Percentiles rank a stretch among this genome's conserved stretches.
These are phyloP conservation scores for Calocybe gangraenosa DNA, from an alignment of 768 basidiomycete species.

Conservation along the genomic window DNA sequence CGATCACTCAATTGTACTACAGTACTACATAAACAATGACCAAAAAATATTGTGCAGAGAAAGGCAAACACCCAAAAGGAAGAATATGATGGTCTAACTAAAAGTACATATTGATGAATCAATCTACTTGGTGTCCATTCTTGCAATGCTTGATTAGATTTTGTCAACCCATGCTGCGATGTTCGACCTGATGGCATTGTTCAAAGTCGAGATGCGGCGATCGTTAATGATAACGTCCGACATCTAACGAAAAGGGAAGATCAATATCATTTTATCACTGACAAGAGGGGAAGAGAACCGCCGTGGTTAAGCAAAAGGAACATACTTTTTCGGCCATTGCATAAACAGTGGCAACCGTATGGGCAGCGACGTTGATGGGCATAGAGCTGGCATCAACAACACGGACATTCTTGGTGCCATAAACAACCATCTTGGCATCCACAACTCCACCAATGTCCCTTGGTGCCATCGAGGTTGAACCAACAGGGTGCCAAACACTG, in stretches of 20 bases:
- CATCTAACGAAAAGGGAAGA: neutral
- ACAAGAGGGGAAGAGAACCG: neutral
- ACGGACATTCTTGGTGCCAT: slow-evolving; percentile 26
- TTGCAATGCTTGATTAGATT: too few species aligned
- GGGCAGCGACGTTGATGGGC: slow-evolving; percentile 8
- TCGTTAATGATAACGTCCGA: slow-evolving; percentile 8
- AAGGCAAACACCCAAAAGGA: too few species aligned
- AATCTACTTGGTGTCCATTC: too few species aligned
- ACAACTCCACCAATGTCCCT: slow-evolving; percentile 27
- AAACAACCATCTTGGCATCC: slow-evolving; percentile 21
- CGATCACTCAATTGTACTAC: too few species aligned
- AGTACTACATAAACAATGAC: too few species aligned
- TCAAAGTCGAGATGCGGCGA: slow-evolving; percentile 1
- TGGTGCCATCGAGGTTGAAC: slow-evolving; percentile 24
- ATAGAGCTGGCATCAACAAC: slow-evolving; percentile 25
- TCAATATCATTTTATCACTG: neutral
- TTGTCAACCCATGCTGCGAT: too few species aligned
- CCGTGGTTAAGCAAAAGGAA: neutral
- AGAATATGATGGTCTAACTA: too few species aligned
- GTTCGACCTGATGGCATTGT: neutral
- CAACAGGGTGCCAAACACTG: slow-evolving; percentile 28
- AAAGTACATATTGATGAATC: too few species aligned
- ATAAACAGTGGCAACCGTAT: slow-evolving; percentile 9
- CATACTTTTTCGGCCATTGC: slow-evolving; percentile 9
- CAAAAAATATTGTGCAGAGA: too few species aligned